Percentiles rank a stretch among this genome's conserved stretches.
Conservation (phyloP, 2,329 filamentous ascomycete species). For the Amylocarpus encephaloides region DNA sequence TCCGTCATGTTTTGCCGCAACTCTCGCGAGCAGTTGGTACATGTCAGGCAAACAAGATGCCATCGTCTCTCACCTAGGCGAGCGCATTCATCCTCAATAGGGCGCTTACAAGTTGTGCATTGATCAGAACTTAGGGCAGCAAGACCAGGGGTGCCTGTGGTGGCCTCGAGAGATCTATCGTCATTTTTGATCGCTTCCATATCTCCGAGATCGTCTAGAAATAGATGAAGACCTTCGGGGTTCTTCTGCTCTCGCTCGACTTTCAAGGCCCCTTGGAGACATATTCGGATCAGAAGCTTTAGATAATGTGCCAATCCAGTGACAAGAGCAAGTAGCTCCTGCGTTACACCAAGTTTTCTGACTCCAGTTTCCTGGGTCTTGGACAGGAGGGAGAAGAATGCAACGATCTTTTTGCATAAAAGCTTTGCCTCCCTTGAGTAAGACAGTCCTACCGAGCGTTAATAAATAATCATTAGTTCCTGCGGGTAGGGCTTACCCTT, state of each 20-base stretch:
- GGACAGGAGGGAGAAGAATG: constrained; percentile 91
- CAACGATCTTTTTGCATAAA: constrained; percentile 98
- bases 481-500: constrained; percentile 56
- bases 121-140: constrained; percentile 77
- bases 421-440: constrained; percentile 96
- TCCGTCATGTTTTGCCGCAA: constrained; percentile 62
- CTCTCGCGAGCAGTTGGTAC: constrained; percentile 65
- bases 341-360: constrained; percentile 88
- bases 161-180: constrained; percentile 62
- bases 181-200: constrained; percentile 72
- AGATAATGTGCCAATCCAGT: constrained; percentile 95
- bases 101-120: constrained; percentile 72
- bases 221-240: constrained; percentile 69
- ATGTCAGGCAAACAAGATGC: constrained; percentile 73
- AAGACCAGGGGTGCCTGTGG: constrained; percentile 57
- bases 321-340: constrained; percentile 94
- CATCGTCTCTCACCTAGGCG: constrained; percentile 69
- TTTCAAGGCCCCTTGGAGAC: constrained; percentile 85
- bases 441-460: constrained; percentile 57
- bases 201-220: constrained; percentile 76
- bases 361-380: constrained; percentile 91
- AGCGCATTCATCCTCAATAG: constrained; percentile 91
- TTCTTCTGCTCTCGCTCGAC: constrained; percentile 77
- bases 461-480: background rate
- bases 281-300: constrained; percentile 94